Evolutionary conservation across 768 basidiomycete species (phyloP).

Genomic region (Pleurotus platypus): DNA sequence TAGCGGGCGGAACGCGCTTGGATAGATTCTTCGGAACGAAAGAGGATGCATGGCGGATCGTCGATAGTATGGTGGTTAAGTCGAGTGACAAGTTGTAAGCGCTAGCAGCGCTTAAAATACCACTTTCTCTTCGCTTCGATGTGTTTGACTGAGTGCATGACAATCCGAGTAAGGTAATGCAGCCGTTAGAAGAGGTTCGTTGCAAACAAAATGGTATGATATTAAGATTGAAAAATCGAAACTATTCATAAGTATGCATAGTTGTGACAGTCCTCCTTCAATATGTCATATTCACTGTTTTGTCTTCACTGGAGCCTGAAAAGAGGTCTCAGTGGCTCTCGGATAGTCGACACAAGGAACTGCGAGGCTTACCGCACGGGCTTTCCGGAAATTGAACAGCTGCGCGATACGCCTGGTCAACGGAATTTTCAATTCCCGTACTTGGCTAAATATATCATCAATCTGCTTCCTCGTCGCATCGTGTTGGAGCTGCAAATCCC

Average conservation of each 20-base stretch:
- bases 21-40: conserved; percentile 18
- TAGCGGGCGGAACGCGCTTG: conserved; percentile 20
- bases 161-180: too few species aligned
- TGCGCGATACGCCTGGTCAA: conserved; percentile 1
- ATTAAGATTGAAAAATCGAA: neutral
- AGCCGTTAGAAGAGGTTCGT: too few species aligned
- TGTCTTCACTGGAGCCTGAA: neutral
- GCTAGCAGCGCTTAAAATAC: too few species aligned
- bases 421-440: conserved; percentile 7
- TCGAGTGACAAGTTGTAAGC: too few species aligned
- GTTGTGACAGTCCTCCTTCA: neutral
- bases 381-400: conserved; percentile 4
- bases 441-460: conserved; percentile 7
- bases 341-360: neutral
- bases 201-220: neutral
- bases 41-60: conserved; percentile 24
- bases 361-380: neutral
- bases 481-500: conserved; percentile 1
- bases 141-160: too few species aligned
- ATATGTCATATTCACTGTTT: neutral
- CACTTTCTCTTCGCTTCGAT: neutral
- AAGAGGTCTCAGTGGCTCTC: neutral
- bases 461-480: neutral
- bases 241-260: neutral
- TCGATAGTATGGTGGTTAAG: conserved; percentile 14